Base-by-base conservation (phyloP, 805 yeast genomes). In the Lipomyces sp. region DNA sequence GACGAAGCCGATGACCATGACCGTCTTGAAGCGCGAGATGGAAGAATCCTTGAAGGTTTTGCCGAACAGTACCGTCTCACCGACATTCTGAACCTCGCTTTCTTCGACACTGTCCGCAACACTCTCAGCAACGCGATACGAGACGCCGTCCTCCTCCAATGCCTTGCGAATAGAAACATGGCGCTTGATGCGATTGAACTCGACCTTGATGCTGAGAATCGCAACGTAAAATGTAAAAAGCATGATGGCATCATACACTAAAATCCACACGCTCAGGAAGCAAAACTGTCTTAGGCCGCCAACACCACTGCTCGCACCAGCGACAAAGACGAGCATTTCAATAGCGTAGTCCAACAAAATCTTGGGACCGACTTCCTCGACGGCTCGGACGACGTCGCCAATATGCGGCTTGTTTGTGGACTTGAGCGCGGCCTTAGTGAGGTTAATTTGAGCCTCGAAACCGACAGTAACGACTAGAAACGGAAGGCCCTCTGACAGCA, bases 401-500 rank as follows among this genome's bases (percentile, higher is more conserved):
- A 68, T 57, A 51, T 59, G 67, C 29, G 76, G 73, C 53, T 60
- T 65, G 64, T 59, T 72, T 59, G 67, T 79, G 72, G 63, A 78
- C 73, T 64, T 74, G 75, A 65, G 80, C 72, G 78, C 75, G 57
- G 77, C 76, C 32, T 76, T 73, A 0, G 97, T 89, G 69, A 92
- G 83, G 11, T 86, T 81, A 24, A 91, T 85, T 74, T 93, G 92
- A 76, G 90, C 90, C 76, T 91, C 92, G 79, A 94, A 94, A 1
- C 98, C 99, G 75, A 94, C 86, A 3, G 92, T 88, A 29, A 96
- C 92, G 30, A 94, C 96, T 74, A 94, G 84, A 78, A 94, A 94
- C 30, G 99, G 99, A 57, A 94, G 79, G 42, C 98, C 98, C 79
- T 94, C 98, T 64, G 92, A 85, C 71, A 94, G 81, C 63, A 90